Evolutionary conservation across 345 rosid genomes (phyloP).

Genomic region (Erucastrum elatum): DNA sequence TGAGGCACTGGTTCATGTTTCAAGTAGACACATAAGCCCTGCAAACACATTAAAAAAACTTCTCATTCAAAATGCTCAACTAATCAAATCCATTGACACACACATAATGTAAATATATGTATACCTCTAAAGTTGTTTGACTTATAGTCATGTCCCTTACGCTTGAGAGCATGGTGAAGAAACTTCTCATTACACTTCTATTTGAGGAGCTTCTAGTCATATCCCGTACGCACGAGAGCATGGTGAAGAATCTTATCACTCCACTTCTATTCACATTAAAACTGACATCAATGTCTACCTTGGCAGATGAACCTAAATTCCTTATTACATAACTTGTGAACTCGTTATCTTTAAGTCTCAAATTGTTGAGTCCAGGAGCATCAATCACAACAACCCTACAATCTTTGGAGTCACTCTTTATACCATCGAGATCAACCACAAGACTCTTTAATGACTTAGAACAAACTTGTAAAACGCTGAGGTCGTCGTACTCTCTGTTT

Average conservation of each 20-base stretch:
- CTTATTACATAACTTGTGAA: neutral
- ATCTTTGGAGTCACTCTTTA: neutral
- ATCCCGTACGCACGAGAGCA: too few relatives aligned
- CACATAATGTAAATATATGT: too few relatives aligned
- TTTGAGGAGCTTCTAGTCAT: neutral
- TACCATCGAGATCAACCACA: neutral
- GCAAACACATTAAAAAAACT: neutral
- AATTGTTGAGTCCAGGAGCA: neutral
- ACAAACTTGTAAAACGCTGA: neutral
- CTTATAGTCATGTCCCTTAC: neutral
- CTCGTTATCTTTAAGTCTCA: neutral
- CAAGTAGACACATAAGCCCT: neutral
- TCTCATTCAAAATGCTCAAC: neutral
- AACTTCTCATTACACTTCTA: neutral
- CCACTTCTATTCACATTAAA: neutral
- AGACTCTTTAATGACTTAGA: neutral
- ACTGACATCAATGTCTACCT: neutral
- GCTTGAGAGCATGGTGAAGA: neutral
- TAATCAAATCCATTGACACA: neutral
- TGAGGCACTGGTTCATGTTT: neutral
- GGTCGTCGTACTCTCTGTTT: neutral
- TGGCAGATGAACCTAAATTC: neutral
- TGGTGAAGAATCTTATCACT: too few relatives aligned
- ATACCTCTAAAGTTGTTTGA: neutral
- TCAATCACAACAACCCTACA: neutral